A percentile compares a stretch with the other conserved stretches of the same genome.
These are phyloP conservation scores for Fusarium humuli DNA, from an alignment of 2,329 filamentous ascomycete genomes.

Conservation along the genomic window DNA sequence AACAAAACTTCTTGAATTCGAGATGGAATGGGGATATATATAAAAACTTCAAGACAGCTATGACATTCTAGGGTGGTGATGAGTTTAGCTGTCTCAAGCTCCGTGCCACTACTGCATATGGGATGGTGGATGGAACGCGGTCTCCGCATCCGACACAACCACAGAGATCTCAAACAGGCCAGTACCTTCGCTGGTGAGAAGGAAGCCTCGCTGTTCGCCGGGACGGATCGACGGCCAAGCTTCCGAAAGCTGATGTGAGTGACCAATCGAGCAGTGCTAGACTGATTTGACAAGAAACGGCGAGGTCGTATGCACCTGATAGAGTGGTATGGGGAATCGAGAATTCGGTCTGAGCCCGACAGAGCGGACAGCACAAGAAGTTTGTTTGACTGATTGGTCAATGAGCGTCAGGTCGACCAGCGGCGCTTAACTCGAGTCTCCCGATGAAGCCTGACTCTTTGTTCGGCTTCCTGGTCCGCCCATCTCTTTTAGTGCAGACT, in stretches of 20 bases:
- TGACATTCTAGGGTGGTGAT: conserved; percentile 1
- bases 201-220: not conserved
- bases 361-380: not conserved
- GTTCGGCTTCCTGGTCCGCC: conserved; percentile 33
- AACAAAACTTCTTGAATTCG: not conserved
- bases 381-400: not conserved
- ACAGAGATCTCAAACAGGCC: conserved; percentile 32
- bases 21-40: conserved; percentile 34
- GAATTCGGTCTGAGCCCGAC: conserved; percentile 19
- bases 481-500: not conserved
- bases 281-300: conserved; percentile 21
- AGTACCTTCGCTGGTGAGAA: conserved; percentile 3
- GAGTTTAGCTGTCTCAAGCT: not conserved
- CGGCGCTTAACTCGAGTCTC: conserved; percentile 12
- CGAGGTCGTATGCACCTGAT: conserved; percentile 10
- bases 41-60: not conserved
- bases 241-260: conserved; percentile 26
- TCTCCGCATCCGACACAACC: conserved; percentile 39
- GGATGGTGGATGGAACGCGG: conserved; percentile 31
- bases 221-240: conserved; percentile 41
- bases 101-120: conserved; percentile 14
- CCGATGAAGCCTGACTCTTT: not conserved
- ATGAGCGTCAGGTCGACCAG: not conserved
- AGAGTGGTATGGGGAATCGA: conserved; percentile 18
- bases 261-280: conserved; percentile 6